Percentiles rank a stretch among this genome's conserved stretches.
phyloP scores from a whole-genome alignment of 768 basidiomycete genomes.

The Leccinum truebloodii region DNA sequence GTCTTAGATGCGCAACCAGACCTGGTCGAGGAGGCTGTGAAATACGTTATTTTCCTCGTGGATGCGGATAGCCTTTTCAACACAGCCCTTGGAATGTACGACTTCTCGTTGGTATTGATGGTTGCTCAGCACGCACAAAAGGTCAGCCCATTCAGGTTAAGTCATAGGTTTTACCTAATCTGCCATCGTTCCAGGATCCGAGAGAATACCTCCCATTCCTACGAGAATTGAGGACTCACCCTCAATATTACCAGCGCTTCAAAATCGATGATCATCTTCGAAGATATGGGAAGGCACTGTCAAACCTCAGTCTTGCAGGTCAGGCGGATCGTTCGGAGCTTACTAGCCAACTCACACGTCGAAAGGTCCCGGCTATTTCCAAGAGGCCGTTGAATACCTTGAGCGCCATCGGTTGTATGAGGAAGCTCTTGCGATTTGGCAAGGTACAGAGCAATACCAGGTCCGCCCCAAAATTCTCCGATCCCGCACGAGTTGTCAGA shows the following conservation, averaged over 20 bases:
- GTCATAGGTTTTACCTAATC: constrained; percentile 4
- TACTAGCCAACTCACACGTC: constrained; percentile 7
- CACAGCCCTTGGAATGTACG: constrained; percentile 97
- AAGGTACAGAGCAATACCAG: constrained; percentile 57
- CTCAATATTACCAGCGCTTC: constrained; percentile 82
- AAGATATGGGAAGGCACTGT: constrained; percentile 71
- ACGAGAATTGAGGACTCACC: constrained; percentile 74
- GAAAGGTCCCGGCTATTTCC: constrained; percentile 68
- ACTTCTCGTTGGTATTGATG: constrained; percentile 94
- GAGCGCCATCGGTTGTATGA: constrained; percentile 77
- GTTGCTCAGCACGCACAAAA: constrained; percentile 97
- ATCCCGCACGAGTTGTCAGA: background rate
- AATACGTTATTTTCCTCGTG: constrained; percentile 97
- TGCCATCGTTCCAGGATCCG: constrained; percentile 70
- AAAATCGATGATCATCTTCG: constrained; percentile 91
- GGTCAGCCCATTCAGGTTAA: constrained; percentile 43
- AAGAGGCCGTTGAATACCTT: constrained; percentile 78
- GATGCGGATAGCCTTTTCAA: constrained; percentile 91
- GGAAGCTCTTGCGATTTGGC: constrained; percentile 75
- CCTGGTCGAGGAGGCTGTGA: constrained; percentile 93
- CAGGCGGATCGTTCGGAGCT: constrained; percentile 8
- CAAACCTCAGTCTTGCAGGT: constrained; percentile 77
- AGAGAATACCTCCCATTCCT: constrained; percentile 98
- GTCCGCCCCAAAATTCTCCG: constrained; percentile 41
- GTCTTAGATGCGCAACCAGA: constrained; percentile 50